phyloP scores from a whole-genome alignment of 1,284 basidiomycete genomes.

The Somion occarium region DNA sequence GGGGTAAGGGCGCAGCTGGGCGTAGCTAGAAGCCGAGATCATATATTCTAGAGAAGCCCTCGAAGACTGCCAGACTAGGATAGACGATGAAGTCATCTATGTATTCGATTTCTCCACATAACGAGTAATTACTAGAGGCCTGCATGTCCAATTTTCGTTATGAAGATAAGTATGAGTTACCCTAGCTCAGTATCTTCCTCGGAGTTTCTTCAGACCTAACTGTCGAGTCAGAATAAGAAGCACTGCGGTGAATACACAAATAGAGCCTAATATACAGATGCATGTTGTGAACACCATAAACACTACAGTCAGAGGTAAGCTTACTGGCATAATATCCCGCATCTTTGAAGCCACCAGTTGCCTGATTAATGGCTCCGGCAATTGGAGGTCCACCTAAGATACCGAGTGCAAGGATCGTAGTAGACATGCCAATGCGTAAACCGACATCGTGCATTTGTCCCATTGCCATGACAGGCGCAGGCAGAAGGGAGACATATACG shows the following conservation, averaged over 20 bases:
- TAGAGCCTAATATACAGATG: conserved; percentile 2
- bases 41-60: too few relatives aligned
- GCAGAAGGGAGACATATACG: conserved; percentile 39
- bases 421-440: conserved; percentile 50
- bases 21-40: too few relatives aligned
- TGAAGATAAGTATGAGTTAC: too few relatives aligned
- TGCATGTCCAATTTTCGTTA: too few relatives aligned
- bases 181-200: conserved; percentile 1
- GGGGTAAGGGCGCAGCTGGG: too few relatives aligned
- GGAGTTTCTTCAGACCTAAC: not conserved
- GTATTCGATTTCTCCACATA: too few relatives aligned
- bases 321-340: conserved; percentile 63
- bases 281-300: not conserved
- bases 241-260: conserved; percentile 1
- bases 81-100: too few relatives aligned
- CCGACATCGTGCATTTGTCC: conserved; percentile 59
- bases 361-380: conserved; percentile 48
- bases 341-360: conserved; percentile 39
- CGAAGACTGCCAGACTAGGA: too few relatives aligned
- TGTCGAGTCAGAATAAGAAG: not conserved
- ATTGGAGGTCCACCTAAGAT: conserved; percentile 53
- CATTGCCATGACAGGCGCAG: conserved; percentile 53
- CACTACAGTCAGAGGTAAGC: conserved; percentile 2
- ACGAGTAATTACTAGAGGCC: too few relatives aligned
- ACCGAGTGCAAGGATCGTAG: conserved; percentile 45